A percentile compares a stretch with the other conserved stretches of the same genome.
Conservation (phyloP, 2,329 filamentous ascomycete species). For the Ceratocystis ficicola region DNA sequence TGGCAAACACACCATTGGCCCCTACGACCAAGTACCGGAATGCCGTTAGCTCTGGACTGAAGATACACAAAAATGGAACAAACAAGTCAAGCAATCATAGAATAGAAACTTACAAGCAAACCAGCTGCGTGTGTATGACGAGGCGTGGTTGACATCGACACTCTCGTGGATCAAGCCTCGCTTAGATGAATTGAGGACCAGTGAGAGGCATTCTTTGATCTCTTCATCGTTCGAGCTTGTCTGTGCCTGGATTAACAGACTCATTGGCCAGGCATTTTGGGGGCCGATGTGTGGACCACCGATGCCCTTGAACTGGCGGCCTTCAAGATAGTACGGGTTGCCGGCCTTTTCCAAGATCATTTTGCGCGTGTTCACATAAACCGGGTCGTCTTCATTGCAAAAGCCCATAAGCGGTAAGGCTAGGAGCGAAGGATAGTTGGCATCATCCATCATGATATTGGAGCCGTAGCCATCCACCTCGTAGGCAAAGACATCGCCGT, state of each 20-base stretch:
- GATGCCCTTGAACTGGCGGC: conserved; percentile 69
- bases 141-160: conserved; percentile 59
- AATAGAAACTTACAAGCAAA: conserved; percentile 57
- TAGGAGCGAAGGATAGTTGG: conserved; percentile 71
- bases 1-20: conserved; percentile 94
- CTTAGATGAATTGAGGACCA: conserved; percentile 62
- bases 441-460: conserved; percentile 76
- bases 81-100: not conserved
- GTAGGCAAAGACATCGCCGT: conserved; percentile 70
- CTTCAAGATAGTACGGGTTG: conserved; percentile 82
- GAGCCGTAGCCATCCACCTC: conserved; percentile 83
- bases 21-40: conserved; percentile 30
- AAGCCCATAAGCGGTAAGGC: conserved; percentile 72
- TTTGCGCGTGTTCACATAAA: conserved; percentile 78
- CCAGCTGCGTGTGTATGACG: conserved; percentile 79
- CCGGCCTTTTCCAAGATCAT: conserved; percentile 60
- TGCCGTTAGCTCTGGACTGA: not conserved
- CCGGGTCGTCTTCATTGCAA: conserved; percentile 47
- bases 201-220: conserved; percentile 58
- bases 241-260: conserved; percentile 78
- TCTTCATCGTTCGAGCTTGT: conserved; percentile 75
- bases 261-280: conserved; percentile 95
- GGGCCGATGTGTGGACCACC: conserved; percentile 72
- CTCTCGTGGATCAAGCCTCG: conserved; percentile 86
- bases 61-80: not conserved